Evolutionary conservation across 2,329 filamentous ascomycete species (phyloP), one percentile per base, ranked within the genome.

Genomic region (Fusarium compactum): DNA sequence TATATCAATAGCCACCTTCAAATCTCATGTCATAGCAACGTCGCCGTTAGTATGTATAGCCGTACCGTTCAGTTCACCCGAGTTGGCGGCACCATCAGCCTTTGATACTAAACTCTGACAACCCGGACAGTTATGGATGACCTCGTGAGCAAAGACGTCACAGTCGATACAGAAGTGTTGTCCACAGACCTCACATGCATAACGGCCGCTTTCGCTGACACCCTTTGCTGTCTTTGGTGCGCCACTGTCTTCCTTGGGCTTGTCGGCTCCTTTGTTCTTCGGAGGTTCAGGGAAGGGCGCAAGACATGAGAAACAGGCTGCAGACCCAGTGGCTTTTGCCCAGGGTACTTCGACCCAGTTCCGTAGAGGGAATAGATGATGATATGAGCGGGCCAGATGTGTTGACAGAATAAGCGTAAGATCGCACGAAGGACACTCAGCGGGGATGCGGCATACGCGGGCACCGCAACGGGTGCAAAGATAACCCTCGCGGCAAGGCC

Each of bases 131-230:
- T 98, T 98, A 79, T 99, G 95, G 54, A 97, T 88, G 15, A 97
- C 89, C 82, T 98, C 94, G 78, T 99, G 96, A 25, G 93, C 92
- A 82, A 96, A 98, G 25, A 98, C 90, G 79, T 99, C 96, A 79
- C 96, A 99, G 79, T 99, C 96, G 71, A 99, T 97, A 84, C 96
- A 99, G 78, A 98, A 99, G 81, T 98, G 95, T 64, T 92, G 90
- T 5, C 87, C 82, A 80, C 96, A 99, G n/a, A 91, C 90, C 72
- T 91, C 88, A 79, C 96, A 99, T 63, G 92, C 93, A 78, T 99
- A 99, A 54, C 96, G 85, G 50, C 92, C 90, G 77, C 92, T 96
- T 82, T 97, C 93, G 78, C 92, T 95, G 45, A 95, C 91, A 2
- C 91, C 90, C 76, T 89, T 91, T 20, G 79, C 71, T 15, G 70